Base-by-base conservation (phyloP, 2,329 filamentous ascomycete genomes). In the Penicillium nordicum region DNA sequence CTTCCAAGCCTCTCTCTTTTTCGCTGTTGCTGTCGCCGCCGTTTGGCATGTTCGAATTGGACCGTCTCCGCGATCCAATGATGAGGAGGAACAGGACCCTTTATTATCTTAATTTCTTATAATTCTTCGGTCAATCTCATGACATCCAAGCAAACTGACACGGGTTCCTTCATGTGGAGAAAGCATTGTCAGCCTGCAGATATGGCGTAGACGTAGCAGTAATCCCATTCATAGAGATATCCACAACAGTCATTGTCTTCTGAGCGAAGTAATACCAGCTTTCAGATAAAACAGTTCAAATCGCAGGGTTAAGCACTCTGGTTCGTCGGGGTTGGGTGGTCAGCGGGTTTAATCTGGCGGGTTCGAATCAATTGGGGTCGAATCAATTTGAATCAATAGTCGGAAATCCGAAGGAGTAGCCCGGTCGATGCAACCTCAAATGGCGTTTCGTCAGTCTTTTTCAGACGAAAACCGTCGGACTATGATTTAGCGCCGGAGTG, bases 1-100 rank as follows among this genome's bases (percentile, higher is more conserved):
- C 57, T 44, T 68, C 10, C 58, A 64, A 36, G 67, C 60, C 5
- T 60, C 61, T 8, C 25, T 66, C 2, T 54, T 68, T 29, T 66
- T 58, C 45, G 14, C 42, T 25, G 16, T 65, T 14, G 60, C 57
- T 21, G 57, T 60, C 1, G 38, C 50, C n/a, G 59, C 58, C 10
- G 32, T 64, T 30, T 60, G 57, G 56, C 46, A 53, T 4, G 50
- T 65, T 44, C 55, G 48, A 23, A 29, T 63, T 10, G 32, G 51
- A 16, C 49, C 11, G 6, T 44, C 45, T 34, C 32, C 47, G 12
- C 47, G 32, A 11, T 7, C 16, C 21, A 42, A 34, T 32, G 53
- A 56, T 10, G 53, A 59, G 25, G 53, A 59, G 25, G 56, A 61
- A 30, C 50, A 52, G 41, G 61, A 59, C 16, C 30, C 58, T 16